phyloP scores from a whole-genome alignment of 2,329 filamentous ascomycete genomes.

The Diaporthe ilicicola region DNA sequence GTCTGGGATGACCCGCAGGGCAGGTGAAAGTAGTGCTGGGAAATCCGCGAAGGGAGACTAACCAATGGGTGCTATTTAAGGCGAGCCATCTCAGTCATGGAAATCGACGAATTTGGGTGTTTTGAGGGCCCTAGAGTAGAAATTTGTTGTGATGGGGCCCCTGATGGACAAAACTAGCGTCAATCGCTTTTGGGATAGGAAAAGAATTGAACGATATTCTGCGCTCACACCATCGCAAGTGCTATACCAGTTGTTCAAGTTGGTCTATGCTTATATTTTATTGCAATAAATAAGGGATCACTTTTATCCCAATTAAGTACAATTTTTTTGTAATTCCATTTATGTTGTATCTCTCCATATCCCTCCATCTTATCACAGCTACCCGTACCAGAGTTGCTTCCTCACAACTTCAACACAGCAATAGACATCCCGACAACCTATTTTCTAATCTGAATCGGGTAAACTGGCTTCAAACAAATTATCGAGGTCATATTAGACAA shows the following conservation, averaged over 20 bases:
- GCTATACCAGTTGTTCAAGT: neutral
- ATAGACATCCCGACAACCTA: neutral
- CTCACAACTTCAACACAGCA: neutral
- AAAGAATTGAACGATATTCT: neutral
- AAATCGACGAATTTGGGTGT: neutral
- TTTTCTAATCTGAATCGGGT: neutral
- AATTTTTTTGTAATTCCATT: too few species aligned
- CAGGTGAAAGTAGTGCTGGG: neutral
- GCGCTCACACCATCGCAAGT: neutral
- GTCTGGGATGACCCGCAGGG: conserved; percentile 8
- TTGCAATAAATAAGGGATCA: neutral
- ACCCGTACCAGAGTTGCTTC: neutral
- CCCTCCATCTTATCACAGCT: too few species aligned
- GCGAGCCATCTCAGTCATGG: too few species aligned
- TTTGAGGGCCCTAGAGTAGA: neutral
- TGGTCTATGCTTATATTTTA: neutral
- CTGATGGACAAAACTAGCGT: neutral
- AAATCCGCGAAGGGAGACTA: neutral
- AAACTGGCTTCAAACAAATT: too few species aligned
- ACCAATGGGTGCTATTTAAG: neutral
- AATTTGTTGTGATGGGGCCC: neutral
- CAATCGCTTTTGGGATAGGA: neutral
- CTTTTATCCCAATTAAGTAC: neutral
- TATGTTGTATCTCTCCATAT: neutral
- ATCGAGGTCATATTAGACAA: too few species aligned